Percentiles rank a stretch among this genome's conserved stretches.
phyloP scores from a whole-genome alignment of 139 green algal genomes.

The Dunaliella primolecta region DNA sequence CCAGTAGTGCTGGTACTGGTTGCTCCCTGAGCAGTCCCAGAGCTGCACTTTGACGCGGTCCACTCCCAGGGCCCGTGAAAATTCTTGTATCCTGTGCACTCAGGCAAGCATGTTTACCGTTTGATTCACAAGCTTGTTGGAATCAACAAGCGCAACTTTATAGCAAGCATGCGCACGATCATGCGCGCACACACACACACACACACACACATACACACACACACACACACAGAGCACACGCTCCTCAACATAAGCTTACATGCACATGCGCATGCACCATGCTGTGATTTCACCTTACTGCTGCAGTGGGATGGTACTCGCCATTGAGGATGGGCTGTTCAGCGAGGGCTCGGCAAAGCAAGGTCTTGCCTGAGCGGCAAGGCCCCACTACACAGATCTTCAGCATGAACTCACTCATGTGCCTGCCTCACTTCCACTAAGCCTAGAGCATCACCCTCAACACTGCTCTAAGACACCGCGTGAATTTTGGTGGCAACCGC shows the following conservation, averaged over 20 bases:
- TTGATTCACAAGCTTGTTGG: too few species aligned
- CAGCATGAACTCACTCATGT: slow-evolving; percentile 35
- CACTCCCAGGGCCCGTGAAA: slow-evolving; percentile 34
- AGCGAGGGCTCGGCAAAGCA: slow-evolving; percentile 44
- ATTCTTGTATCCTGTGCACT: slow-evolving; percentile 54
- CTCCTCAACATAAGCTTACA: too few species aligned
- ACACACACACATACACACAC: background rate
- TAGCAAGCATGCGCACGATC: background rate
- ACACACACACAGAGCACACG: too few species aligned
- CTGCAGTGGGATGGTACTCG: slow-evolving; percentile 50
- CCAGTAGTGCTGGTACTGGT: slow-evolving; percentile 51
- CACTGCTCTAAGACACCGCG: too few species aligned
- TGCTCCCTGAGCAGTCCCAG: slow-evolving; percentile 53
- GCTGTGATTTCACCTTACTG: slow-evolving; percentile 48
- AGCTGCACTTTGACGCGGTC: slow-evolving; percentile 54
- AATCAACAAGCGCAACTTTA: too few species aligned
- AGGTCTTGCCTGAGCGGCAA: slow-evolving; percentile 44
- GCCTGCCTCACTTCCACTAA: too few species aligned
- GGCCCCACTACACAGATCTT: slow-evolving; percentile 56
- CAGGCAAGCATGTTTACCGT: too few species aligned
- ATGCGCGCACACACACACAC: background rate
- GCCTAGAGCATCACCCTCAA: too few species aligned
- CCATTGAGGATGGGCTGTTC: slow-evolving; percentile 41
- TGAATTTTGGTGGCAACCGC: too few species aligned
- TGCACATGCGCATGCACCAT: too few species aligned